These are phyloP conservation scores for Myochromella boudieri DNA, from an alignment of 768 basidiomycete genomes.

Conservation along the genomic window DNA sequence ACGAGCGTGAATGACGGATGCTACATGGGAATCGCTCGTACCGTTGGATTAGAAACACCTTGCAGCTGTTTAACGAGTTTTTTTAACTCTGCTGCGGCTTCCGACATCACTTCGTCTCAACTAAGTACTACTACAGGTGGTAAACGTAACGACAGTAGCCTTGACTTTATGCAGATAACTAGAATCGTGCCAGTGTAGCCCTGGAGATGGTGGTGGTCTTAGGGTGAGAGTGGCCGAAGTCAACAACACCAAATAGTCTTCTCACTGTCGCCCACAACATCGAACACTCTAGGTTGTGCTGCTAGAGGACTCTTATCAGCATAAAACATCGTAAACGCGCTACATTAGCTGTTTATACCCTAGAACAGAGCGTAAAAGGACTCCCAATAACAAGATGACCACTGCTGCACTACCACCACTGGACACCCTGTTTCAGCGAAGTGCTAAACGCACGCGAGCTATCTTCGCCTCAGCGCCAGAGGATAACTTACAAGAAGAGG, in stretches of 20 bases:
- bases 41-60: conserved; percentile 55
- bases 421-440: conserved; percentile 59
- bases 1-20: conserved; percentile 34
- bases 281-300: not conserved
- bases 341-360: not conserved
- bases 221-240: conserved; percentile 8
- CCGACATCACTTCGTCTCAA: conserved; percentile 41
- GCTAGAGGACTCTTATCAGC: not conserved
- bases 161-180: conserved; percentile 17
- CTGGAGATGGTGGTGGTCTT: conserved; percentile 20
- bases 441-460: conserved; percentile 71
- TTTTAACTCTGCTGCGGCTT: conserved; percentile 62
- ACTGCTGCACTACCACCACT: conserved; percentile 62
- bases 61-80: conserved; percentile 80
- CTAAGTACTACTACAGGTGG: conserved; percentile 34
- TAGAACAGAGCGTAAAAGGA: too few species aligned
- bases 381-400: too few species aligned
- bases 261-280: conserved; percentile 12
- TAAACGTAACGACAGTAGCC: conserved; percentile 21
- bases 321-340: conserved; percentile 4
- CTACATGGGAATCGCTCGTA: conserved; percentile 40
- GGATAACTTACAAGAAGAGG: conserved; percentile 62
- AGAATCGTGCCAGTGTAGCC: conserved; percentile 14
- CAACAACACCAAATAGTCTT: conserved; percentile 24
- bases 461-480: conserved; percentile 69